These are phyloP conservation scores for Hortiboletus rubellus DNA, from an alignment of 1,284 basidiomycete species.

Conservation along the genomic window DNA sequence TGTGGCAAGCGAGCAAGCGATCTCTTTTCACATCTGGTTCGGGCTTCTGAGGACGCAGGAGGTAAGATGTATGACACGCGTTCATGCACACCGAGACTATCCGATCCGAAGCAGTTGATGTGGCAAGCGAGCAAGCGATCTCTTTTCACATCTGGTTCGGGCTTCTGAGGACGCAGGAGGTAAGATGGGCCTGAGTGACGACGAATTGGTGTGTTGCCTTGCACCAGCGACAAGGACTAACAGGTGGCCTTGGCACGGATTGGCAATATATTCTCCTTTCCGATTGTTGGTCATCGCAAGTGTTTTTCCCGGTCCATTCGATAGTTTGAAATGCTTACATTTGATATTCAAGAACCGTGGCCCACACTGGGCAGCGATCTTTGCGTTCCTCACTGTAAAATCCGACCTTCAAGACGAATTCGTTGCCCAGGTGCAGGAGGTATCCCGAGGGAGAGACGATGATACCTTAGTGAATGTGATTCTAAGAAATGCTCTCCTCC, in stretches of 20 bases:
- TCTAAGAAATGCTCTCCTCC: not conserved
- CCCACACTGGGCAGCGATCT: constrained; percentile 48
- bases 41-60: too few species aligned
- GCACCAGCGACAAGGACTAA: not conserved
- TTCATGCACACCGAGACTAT: constrained; percentile 40
- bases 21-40: too few species aligned
- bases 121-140: constrained; percentile 32
- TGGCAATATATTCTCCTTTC: constrained; percentile 52
- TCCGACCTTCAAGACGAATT: constrained; percentile 49
- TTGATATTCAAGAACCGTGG: constrained; percentile 47
- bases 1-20: constrained; percentile 15
- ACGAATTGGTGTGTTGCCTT: constrained; percentile 45
- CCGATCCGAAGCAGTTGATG: constrained; percentile 25
- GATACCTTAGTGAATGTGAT: constrained; percentile 40
- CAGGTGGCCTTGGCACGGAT: constrained; percentile 37
- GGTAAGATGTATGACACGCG: constrained; percentile 30
- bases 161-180: constrained; percentile 49
- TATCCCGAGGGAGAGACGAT: constrained; percentile 41
- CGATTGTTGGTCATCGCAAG: constrained; percentile 59
- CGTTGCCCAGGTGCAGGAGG: constrained; percentile 42
- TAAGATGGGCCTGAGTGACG: constrained; percentile 46
- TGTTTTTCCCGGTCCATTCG: not conserved
- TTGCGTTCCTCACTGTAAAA: constrained; percentile 47
- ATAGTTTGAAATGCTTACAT: not conserved
- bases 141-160: constrained; percentile 49